Evolutionary conservation across 306 rosid species (phyloP), one percentile per base, ranked within the genome.

Genomic region (Dryas octopetala): DNA sequence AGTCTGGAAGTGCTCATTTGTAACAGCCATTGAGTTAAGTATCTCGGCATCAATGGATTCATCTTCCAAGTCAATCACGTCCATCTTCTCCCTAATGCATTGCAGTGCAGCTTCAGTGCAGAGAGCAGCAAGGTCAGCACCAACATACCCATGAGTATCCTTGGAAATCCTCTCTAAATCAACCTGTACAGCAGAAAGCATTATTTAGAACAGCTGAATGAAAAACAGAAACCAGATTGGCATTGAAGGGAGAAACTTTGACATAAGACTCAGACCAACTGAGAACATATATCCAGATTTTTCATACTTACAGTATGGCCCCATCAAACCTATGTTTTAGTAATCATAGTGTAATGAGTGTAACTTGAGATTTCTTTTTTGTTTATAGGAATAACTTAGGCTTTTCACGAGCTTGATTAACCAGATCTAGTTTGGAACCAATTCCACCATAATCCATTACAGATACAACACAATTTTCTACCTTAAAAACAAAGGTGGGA

Each of bases 11-110:
- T 89, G 93, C 71, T 89, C 91, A 81, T 89, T 87, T 16, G 88
- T 79, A 55, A 89, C 83, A 11, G 93, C 86, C 88, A 86, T 89
- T 15, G 88, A 85, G 76, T 87, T 87, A 28, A 79, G 86, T 40
- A 89, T 77, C 82, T 86, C 93, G 2, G 84, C 93, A 86, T 89
- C 93, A 55, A 89, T 89, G 9, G 88, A 58, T 51, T 89, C 91
- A 53, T 89, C 93, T 83, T 86, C 91, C 83, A 89, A 84, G 70
- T 89, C 89, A 45, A 84, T 88, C 47, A 88, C 83, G 49, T 89
- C 93, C 93, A 89, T 89, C 72, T 89, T 89, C 84, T 89, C 93
- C 72, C 93, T 83, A 66, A 89, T 89, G 83, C 90, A 89, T 67
- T 89, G 93, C 70, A 89, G 66, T 41, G 93, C 89, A 65, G 93